A percentile compares a stretch with the other conserved stretches of the same genome.
Evolutionary conservation across 2,329 filamentous ascomycete genomes (phyloP).

Genomic region (Ceratocystis huliohia): DNA sequence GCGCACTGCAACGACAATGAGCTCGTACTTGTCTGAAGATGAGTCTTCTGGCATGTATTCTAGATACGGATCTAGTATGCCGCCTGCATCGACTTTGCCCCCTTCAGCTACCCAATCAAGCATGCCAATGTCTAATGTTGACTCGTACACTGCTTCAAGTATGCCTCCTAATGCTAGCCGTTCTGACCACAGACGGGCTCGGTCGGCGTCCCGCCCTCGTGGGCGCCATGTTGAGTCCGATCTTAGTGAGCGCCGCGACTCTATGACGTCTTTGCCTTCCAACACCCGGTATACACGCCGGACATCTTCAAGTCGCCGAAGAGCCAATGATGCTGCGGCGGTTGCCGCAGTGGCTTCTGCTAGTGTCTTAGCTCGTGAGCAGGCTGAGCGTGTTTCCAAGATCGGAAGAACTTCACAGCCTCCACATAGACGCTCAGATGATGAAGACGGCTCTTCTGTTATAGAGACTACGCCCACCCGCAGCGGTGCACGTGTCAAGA

Average conservation of each 20-base stretch:
- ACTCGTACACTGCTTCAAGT: constrained; percentile 11
- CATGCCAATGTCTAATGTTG: constrained; percentile 15
- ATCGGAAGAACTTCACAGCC: constrained; percentile 18
- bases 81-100: background rate
- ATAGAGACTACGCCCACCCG: constrained; percentile 33
- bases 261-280: constrained; percentile 16
- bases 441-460: constrained; percentile 25
- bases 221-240: constrained; percentile 18
- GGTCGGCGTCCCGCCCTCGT: constrained; percentile 11
- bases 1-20: constrained; percentile 12
- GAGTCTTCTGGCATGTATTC: constrained; percentile 7
- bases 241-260: constrained; percentile 14
- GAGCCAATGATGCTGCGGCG: constrained; percentile 35
- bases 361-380: constrained; percentile 36
- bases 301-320: constrained; percentile 36
- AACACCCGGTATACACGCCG: constrained; percentile 28
- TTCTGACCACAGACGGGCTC: constrained; percentile 9
- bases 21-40: constrained; percentile 14
- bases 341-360: constrained; percentile 38
- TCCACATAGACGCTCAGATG: constrained; percentile 17
- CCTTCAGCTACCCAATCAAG: constrained; percentile 11
- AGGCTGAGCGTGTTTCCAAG: constrained; percentile 26
- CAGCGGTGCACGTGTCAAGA: constrained; percentile 41
- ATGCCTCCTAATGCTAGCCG: constrained; percentile 14
- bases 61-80: background rate